phyloP scores from a whole-genome alignment of 352 stramenopile genomes.

The Nothophytophthora sp. region DNA sequence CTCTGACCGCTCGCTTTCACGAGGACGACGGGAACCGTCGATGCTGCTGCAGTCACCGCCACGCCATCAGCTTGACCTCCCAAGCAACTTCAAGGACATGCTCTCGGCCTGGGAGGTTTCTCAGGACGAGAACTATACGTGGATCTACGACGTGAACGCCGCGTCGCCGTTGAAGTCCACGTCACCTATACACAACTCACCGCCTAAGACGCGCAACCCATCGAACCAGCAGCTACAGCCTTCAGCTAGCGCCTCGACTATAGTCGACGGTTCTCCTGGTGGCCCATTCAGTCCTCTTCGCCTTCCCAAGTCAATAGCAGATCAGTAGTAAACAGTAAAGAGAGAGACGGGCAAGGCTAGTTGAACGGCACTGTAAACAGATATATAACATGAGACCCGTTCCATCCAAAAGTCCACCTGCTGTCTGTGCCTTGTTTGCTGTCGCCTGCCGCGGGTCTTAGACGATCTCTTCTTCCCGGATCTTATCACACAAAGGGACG shows the following conservation, averaged over 20 bases:
- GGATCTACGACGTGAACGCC: constrained; percentile 22
- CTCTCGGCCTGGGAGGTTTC: constrained; percentile 14
- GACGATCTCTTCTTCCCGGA: constrained; percentile 50
- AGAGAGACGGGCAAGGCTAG: not conserved
- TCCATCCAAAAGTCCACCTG: constrained; percentile 8
- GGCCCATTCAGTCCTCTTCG: constrained; percentile 3
- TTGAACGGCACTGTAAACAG: too few species aligned
- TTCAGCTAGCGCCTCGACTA: too few species aligned
- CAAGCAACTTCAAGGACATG: constrained; percentile 20
- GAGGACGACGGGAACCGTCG: too few species aligned
- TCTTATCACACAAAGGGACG: constrained; percentile 41
- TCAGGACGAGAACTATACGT: constrained; percentile 1
- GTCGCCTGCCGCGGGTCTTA: constrained; percentile 12
- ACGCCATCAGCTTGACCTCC: constrained; percentile 2
- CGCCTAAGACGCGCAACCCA: not conserved
- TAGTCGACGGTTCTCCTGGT: too few species aligned
- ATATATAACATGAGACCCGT: not conserved
- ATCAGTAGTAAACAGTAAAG: constrained; percentile 2
- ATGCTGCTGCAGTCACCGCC: too few species aligned
- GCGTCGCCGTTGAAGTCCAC: constrained; percentile 11
- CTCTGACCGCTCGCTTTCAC: too few species aligned
- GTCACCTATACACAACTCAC: constrained; percentile 7
- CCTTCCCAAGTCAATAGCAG: too few species aligned
- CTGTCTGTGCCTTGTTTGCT: constrained; percentile 14
- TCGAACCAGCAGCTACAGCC: not conserved